These are phyloP conservation scores for Pythium grandisporangium DNA, from an alignment of 352 stramenopile species.

Conservation along the genomic window DNA sequence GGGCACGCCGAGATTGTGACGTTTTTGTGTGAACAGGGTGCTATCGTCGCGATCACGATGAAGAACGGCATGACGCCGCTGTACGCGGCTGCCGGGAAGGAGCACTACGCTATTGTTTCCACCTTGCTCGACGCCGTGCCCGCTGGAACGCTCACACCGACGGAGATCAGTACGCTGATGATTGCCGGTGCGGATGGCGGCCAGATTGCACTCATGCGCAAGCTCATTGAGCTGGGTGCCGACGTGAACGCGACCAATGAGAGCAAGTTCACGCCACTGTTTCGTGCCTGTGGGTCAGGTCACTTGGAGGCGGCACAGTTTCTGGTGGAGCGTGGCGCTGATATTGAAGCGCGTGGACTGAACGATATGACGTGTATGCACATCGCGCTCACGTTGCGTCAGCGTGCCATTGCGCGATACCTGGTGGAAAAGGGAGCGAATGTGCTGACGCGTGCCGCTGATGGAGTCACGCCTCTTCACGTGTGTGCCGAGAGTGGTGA, in stretches of 20 bases:
- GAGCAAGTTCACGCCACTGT: conserved; percentile 15
- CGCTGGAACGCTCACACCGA: conserved; percentile 1
- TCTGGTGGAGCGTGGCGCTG: conserved; percentile 26
- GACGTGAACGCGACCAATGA: conserved; percentile 17
- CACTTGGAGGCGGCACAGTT: conserved; percentile 52
- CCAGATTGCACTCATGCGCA: conserved; percentile 10
- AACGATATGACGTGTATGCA: conserved; percentile 72
- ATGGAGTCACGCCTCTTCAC: conserved; percentile 62
- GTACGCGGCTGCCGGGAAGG: conserved; percentile 72
- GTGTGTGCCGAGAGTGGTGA: conserved; percentile 48
- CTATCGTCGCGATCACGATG: conserved; percentile 48
- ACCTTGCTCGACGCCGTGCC: conserved; percentile 9
- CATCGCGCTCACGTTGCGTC: conserved; percentile 58
- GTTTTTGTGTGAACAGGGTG: conserved; percentile 35
- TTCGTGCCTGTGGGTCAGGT: conserved; percentile 22
- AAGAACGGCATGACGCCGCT: conserved; percentile 64
- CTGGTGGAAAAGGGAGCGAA: conserved; percentile 46
- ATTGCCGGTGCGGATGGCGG: conserved; percentile 15
- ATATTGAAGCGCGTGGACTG: conserved; percentile 25
- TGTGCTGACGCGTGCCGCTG: conserved; percentile 35
- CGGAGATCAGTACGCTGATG: conserved; percentile 16
- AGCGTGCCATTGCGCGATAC: conserved; percentile 30
- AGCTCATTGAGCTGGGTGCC: conserved; percentile 7
- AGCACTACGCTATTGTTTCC: conserved; percentile 13
- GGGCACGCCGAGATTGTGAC: conserved; percentile 43